These are phyloP conservation scores for Flagelloscypha sp. DNA, from an alignment of 768 basidiomycete genomes.

Conservation along the genomic window DNA sequence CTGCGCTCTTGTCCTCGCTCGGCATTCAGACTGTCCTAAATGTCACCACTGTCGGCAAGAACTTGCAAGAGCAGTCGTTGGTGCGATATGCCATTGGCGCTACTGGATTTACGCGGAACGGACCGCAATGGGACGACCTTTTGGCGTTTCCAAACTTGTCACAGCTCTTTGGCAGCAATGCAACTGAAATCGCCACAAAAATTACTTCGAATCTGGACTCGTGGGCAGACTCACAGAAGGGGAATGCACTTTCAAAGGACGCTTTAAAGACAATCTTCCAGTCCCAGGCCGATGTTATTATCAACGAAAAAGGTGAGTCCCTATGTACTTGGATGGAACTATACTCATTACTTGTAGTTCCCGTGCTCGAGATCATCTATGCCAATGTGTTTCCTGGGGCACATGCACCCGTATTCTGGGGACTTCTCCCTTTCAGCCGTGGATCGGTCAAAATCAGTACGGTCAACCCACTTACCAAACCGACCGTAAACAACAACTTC, in stretches of 20 bases:
- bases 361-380: constrained; percentile 40
- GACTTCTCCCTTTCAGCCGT: constrained; percentile 46
- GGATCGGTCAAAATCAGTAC: constrained; percentile 41
- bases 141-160: constrained; percentile 46
- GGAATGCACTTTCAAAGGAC: constrained; percentile 27
- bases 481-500: constrained; percentile 41
- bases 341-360: constrained; percentile 21
- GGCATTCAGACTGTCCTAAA: constrained; percentile 30
- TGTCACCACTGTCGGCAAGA: constrained; percentile 36
- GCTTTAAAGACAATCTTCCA: constrained; percentile 36
- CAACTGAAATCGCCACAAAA: constrained; percentile 21
- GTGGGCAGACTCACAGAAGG: constrained; percentile 39
- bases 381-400: constrained; percentile 35
- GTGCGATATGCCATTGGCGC: constrained; percentile 7
- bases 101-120: constrained; percentile 34
- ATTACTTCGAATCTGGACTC: constrained; percentile 28
- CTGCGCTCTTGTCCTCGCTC: constrained; percentile 22
- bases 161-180: constrained; percentile 32
- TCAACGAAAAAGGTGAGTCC: constrained; percentile 27
- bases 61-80: constrained; percentile 34
- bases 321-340: constrained; percentile 23
- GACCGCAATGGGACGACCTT: constrained; percentile 28
- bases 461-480: constrained; percentile 38
- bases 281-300: constrained; percentile 39
- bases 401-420: constrained; percentile 30